Evolutionary conservation across 164 flowering plant species (phyloP).

Genomic region (Echeveria elegans): DNA sequence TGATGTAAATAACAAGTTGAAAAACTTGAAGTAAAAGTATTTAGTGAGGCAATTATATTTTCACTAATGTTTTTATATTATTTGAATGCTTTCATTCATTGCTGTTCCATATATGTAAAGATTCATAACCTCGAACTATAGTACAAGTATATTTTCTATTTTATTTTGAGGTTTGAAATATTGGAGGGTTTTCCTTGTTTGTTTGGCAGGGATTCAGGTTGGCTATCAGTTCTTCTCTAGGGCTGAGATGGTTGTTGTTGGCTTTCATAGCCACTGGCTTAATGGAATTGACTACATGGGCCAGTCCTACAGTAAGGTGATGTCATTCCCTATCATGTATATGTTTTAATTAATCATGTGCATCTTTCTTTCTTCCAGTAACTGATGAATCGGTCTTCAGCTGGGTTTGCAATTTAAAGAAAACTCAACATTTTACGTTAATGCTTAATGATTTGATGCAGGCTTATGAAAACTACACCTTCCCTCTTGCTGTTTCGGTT

Average conservation of each 20-base stretch:
- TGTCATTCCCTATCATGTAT: conserved; percentile 9
- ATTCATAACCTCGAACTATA: no score
- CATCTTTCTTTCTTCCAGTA: not conserved
- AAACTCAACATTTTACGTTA: not conserved
- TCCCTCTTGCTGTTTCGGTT: conserved; percentile 71
- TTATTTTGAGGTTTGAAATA: not conserved
- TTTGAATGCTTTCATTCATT: not conserved
- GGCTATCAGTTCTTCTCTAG: conserved; percentile 84
- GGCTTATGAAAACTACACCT: conserved; percentile 29
- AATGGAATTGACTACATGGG: conserved; percentile 87
- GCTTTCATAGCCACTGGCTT: conserved; percentile 84
- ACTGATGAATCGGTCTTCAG: not conserved
- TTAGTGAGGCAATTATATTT: not conserved
- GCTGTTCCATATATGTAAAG: no score
- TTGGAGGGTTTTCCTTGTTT: not conserved
- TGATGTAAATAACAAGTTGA: not conserved
- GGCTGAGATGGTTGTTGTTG: conserved; percentile 87
- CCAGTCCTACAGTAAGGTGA: conserved; percentile 21
- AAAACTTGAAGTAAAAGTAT: not conserved
- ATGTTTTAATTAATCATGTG: not conserved
- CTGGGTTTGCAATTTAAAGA: not conserved
- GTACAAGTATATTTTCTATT: no score
- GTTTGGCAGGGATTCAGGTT: conserved; percentile 61
- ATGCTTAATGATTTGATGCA: conserved; percentile 11
- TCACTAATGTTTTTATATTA: not conserved